phyloP scores from a whole-genome alignment of 192 early-diverging fungal genomes.

The Diversispora epigaea region DNA sequence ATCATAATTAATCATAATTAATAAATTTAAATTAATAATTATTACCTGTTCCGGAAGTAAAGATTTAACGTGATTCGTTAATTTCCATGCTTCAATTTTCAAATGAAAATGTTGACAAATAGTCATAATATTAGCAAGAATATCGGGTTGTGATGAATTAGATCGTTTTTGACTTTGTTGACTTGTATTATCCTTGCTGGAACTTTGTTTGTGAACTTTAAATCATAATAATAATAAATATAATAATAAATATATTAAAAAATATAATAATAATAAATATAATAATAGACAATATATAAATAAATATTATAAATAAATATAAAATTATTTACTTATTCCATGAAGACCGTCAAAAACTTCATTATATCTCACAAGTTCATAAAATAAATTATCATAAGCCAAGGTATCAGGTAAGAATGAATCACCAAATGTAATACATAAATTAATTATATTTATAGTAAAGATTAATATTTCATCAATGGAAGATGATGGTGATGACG shows the following conservation, averaged over 20 bases:
- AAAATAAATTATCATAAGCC: slow-evolving; percentile 53
- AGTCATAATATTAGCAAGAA: slow-evolving; percentile 17
- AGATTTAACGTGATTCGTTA: background rate
- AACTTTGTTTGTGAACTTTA: background rate
- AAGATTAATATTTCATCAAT: slow-evolving; percentile 15
- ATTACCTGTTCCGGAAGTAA: slow-evolving; percentile 15
- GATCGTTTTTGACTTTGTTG: background rate
- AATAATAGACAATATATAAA: background rate
- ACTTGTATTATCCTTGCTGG: background rate
- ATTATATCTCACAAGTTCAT: slow-evolving; percentile 53
- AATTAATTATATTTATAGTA: slow-evolving; percentile 47
- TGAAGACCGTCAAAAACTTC: slow-evolving; percentile 14
- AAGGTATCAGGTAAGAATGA: slow-evolving; percentile 49
- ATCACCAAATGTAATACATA: slow-evolving; percentile 51
- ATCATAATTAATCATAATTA: background rate
- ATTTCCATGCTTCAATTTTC: slow-evolving; percentile 28
- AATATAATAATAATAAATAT: background rate
- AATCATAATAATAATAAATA: background rate
- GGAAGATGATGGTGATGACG: no score
- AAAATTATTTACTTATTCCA: background rate
- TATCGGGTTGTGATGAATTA: background rate
- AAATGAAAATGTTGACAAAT: slow-evolving; percentile 19
- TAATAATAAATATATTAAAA: background rate
- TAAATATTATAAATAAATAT: background rate
- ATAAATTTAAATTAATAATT: background rate